Evolutionary conservation across 176 grass and related monocot species (phyloP).

Genomic region (Carex scoparia): DNA sequence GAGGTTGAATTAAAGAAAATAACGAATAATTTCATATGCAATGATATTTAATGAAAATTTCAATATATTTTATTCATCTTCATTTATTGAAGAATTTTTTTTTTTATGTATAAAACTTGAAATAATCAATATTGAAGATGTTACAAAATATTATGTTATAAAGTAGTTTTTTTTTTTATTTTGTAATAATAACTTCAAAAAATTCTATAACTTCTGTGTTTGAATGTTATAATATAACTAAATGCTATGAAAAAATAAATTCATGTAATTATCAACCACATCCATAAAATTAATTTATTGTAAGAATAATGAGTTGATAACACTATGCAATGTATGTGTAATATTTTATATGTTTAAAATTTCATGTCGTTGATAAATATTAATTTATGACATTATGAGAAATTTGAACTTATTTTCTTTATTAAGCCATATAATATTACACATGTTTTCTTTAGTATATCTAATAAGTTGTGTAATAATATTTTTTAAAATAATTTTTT

Average conservation of each 20-base stretch:
- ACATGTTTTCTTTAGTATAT: neutral
- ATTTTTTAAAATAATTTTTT: neutral
- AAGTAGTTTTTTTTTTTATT: neutral
- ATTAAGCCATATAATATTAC: neutral
- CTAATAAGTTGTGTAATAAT: neutral
- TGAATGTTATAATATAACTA: neutral
- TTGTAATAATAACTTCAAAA: neutral
- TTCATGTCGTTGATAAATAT: neutral
- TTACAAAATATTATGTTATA: neutral
- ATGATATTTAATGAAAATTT: neutral
- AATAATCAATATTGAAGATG: neutral
- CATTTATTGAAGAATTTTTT: neutral
- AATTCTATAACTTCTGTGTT: neutral
- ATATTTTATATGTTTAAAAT: neutral
- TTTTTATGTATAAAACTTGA: neutral
- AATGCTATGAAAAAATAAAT: neutral
- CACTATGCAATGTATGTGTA: neutral
- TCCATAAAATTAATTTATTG: neutral
- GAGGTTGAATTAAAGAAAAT: neutral
- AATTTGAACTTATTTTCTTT: neutral
- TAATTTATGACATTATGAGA: neutral
- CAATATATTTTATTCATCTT: too few species aligned
- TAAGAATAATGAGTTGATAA: neutral
- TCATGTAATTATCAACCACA: neutral
- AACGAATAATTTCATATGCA: neutral